Conservation (phyloP, 179 eudicot species). For the Camellia oleifera region DNA sequence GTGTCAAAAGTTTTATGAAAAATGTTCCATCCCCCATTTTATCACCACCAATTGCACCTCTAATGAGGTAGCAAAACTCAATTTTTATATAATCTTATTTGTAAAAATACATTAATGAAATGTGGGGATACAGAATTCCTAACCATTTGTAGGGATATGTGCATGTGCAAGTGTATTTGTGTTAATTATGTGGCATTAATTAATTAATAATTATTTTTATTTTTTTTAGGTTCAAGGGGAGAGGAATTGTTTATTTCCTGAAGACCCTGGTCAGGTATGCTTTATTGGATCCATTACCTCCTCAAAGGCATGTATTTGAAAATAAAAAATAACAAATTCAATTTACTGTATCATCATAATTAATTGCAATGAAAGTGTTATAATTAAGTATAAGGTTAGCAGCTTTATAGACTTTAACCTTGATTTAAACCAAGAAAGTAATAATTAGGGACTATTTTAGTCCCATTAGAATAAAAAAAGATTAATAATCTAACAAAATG, state of each 20-base stretch:
- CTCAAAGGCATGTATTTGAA: constrained; percentile 31
- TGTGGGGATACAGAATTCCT: too few relatives aligned
- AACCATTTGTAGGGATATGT: too few relatives aligned
- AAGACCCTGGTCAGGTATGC: constrained; percentile 85
- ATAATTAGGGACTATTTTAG: constrained; percentile 14
- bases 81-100: too few relatives aligned
- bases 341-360: constrained; percentile 1
- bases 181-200: not conserved
- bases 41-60: too few relatives aligned
- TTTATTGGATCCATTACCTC: constrained; percentile 58
- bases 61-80: too few relatives aligned
- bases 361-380: constrained; percentile 13
- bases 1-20: too few relatives aligned
- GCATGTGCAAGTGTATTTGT: not conserved
- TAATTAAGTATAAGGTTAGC: constrained; percentile 15
- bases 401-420: constrained; percentile 18
- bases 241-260: constrained; percentile 70
- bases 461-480: not conserved
- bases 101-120: too few relatives aligned
- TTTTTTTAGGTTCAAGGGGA: constrained; percentile 54
- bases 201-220: constrained; percentile 14
- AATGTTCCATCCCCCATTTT: too few relatives aligned
- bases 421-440: not conserved
- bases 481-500: constrained; percentile 4
- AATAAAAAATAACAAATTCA: constrained; percentile 23